phyloP scores from a whole-genome alignment of 768 basidiomycete genomes.

The Baorangia bicolor region DNA sequence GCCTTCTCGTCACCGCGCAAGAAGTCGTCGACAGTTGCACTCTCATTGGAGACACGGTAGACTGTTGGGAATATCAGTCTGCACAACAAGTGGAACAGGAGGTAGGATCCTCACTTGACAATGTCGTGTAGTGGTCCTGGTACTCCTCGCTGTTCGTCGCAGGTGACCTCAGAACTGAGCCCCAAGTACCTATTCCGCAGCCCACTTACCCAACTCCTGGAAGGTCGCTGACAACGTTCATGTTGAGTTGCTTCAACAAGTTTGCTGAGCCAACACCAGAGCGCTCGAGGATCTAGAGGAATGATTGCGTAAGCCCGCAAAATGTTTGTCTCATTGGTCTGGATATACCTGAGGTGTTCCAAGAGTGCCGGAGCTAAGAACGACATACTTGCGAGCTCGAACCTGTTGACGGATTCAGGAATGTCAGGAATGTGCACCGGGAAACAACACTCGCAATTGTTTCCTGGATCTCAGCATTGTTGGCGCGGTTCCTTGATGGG shows the following conservation, averaged over 20 bases:
- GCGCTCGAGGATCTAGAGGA: conserved; percentile 59
- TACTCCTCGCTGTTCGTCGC: conserved; percentile 53
- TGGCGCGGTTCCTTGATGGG: conserved; percentile 56
- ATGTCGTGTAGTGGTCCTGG: conserved; percentile 73
- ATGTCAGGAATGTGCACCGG: background rate
- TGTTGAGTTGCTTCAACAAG: conserved; percentile 53
- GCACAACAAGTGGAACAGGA: background rate
- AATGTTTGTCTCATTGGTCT: background rate
- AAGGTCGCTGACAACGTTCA: conserved; percentile 66
- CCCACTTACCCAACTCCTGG: conserved; percentile 62
- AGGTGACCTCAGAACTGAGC: conserved; percentile 1
- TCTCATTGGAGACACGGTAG: conserved; percentile 67
- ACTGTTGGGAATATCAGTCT: conserved; percentile 36
- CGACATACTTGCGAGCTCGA: conserved; percentile 64
- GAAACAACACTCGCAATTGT: conserved; percentile 43
- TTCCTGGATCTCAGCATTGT: conserved; percentile 51
- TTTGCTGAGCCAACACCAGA: conserved; percentile 62
- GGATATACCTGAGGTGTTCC: conserved; percentile 54
- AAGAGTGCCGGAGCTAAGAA: conserved; percentile 63
- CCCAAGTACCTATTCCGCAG: background rate
- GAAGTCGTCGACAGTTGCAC: conserved; percentile 64
- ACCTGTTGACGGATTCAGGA: conserved; percentile 28
- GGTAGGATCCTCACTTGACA: conserved; percentile 45
- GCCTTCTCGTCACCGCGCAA: conserved; percentile 61
- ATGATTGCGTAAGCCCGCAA: background rate